Evolutionary conservation across 306 rosid genomes (phyloP).

Genomic region (Morella rubra): DNA sequence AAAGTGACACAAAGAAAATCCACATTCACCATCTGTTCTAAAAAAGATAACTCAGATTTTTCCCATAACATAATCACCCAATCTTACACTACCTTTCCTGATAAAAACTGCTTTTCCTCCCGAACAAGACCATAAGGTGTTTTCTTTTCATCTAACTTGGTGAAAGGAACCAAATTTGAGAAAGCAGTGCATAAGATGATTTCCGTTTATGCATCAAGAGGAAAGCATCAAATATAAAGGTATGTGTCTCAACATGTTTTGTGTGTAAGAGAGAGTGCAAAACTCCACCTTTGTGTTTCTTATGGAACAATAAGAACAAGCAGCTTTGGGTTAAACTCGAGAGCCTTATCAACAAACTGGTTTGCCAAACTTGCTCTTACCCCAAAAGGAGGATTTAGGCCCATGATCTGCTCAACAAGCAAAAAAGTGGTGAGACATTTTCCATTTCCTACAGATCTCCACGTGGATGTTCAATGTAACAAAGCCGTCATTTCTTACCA

Average conservation of each 20-base stretch:
- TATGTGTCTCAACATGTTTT: neutral
- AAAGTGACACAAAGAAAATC: slow-evolving; percentile 19
- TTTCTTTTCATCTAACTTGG: slow-evolving; percentile 58
- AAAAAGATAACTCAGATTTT: slow-evolving; percentile 14
- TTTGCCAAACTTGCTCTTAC: slow-evolving; percentile 71
- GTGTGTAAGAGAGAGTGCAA: neutral
- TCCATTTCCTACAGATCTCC: neutral
- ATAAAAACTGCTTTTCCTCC: slow-evolving; percentile 63
- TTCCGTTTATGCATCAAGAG: neutral
- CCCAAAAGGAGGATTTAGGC: slow-evolving; percentile 94
- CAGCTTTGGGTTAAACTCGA: slow-evolving; percentile 75
- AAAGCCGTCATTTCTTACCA: slow-evolving; percentile 53
- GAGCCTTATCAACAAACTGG: slow-evolving; percentile 79
- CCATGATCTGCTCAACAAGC: slow-evolving; percentile 72
- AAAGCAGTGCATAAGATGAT: slow-evolving; percentile 9
- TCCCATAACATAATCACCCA: neutral
- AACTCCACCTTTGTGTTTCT: slow-evolving; percentile 65
- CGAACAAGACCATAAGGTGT: slow-evolving; percentile 73
- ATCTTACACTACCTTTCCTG: slow-evolving; percentile 66
- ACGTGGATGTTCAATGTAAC: slow-evolving; percentile 17
- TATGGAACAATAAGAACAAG: slow-evolving; percentile 79
- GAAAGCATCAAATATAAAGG: slow-evolving; percentile 1
- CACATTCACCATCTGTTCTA: slow-evolving; percentile 14
- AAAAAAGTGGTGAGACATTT: slow-evolving; percentile 3
- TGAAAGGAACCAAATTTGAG: slow-evolving; percentile 28